Percentiles rank a stretch among this genome's conserved stretches.
phyloP scores from a whole-genome alignment of 257 asterid genomes.

The Solanum chmielewskii region DNA sequence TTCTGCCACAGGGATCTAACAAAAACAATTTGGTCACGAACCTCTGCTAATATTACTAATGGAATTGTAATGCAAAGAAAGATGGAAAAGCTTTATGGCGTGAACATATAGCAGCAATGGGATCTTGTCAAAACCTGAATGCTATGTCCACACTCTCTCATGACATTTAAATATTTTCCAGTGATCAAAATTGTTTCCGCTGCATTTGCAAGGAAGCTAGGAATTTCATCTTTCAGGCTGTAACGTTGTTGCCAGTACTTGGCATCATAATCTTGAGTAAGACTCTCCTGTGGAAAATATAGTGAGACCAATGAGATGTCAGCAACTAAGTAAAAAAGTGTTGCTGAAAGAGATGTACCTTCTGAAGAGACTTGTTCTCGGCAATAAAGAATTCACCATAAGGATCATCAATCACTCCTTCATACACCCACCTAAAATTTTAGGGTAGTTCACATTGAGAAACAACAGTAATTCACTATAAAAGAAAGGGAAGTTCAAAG shows the following conservation, averaged over 20 bases:
- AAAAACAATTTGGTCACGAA: slow-evolving; percentile 26
- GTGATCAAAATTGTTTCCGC: slow-evolving; percentile 92
- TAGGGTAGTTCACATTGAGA: slow-evolving; percentile 4
- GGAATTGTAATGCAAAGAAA: neutral
- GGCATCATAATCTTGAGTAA: slow-evolving; percentile 86
- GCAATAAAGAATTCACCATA: slow-evolving; percentile 93
- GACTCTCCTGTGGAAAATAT: slow-evolving; percentile 70
- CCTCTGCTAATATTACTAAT: slow-evolving; percentile 8
- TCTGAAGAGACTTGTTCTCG: slow-evolving; percentile 89
- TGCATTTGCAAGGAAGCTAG: slow-evolving; percentile 89
- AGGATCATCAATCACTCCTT: slow-evolving; percentile 95
- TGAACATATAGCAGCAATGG: slow-evolving; percentile 1
- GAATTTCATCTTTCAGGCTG: slow-evolving; percentile 94
- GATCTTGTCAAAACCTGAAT: slow-evolving; percentile 51
- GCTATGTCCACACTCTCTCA: slow-evolving; percentile 95
- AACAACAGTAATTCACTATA: neutral
- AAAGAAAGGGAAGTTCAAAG: neutral
- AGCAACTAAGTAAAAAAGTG: neutral
- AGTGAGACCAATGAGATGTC: slow-evolving; percentile 10
- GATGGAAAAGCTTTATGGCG: neutral
- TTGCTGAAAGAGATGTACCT: slow-evolving; percentile 38
- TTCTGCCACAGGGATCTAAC: slow-evolving; percentile 84
- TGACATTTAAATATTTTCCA: slow-evolving; percentile 92
- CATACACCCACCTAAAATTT: slow-evolving; percentile 84
- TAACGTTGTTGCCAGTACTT: slow-evolving; percentile 95